phyloP scores from a whole-genome alignment of 176 grass and related monocot genomes.

The Themeda triandra region DNA sequence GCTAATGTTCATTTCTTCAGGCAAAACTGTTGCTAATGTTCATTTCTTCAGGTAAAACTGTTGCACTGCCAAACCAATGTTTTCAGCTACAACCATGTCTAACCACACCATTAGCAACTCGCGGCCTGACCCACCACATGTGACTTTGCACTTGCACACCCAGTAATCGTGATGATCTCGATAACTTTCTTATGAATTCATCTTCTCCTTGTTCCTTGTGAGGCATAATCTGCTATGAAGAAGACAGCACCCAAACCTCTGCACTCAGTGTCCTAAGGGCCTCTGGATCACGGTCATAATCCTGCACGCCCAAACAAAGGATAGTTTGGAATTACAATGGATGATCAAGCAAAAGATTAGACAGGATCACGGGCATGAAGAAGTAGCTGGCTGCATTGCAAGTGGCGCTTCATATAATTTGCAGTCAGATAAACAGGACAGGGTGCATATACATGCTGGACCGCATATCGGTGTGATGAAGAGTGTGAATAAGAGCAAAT shows the following conservation, averaged over 20 bases:
- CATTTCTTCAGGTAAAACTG: background rate
- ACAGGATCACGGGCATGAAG: too few species aligned
- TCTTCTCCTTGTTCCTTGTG: slow-evolving; percentile 20
- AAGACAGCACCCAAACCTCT: slow-evolving; percentile 51
- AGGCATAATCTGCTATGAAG: slow-evolving; percentile 52
- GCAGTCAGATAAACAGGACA: too few species aligned
- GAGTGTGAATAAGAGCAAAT: too few species aligned
- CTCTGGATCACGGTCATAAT: slow-evolving; percentile 70
- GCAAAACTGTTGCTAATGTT: background rate
- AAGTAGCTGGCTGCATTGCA: too few species aligned
- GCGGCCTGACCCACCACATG: background rate
- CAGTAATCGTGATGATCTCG: background rate
- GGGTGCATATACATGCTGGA: too few species aligned
- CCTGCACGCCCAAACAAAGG: slow-evolving; percentile 31
- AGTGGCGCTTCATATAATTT: too few species aligned
- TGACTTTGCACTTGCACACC: background rate
- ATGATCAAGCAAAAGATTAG: background rate
- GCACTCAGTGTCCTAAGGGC: slow-evolving; percentile 29
- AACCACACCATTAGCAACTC: background rate
- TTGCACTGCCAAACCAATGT: background rate
- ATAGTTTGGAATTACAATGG: background rate
- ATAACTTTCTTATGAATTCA: slow-evolving; percentile 22
- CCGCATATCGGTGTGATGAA: too few species aligned
- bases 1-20: background rate
- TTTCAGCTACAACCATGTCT: background rate